These are phyloP conservation scores for Typha latifolia DNA, from an alignment of 176 grass and related monocot species.

Conservation along the genomic window DNA sequence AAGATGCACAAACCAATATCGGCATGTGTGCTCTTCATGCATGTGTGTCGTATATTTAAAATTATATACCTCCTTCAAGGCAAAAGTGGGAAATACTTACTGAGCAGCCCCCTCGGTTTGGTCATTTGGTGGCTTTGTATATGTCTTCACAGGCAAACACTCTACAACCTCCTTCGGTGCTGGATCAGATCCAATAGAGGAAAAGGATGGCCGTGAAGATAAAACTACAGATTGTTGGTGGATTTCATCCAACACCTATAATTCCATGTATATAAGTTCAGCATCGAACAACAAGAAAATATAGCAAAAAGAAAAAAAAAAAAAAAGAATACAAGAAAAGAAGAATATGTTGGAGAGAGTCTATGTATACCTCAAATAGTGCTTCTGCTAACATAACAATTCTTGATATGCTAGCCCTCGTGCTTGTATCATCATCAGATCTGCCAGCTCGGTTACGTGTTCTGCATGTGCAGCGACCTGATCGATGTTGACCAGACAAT, in stretches of 20 bases:
- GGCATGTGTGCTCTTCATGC: too few species aligned
- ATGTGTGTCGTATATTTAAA: background rate
- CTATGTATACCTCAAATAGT: slow-evolving; percentile 69
- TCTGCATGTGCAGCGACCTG: slow-evolving; percentile 72
- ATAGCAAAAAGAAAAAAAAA: background rate
- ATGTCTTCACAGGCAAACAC: slow-evolving; percentile 69
- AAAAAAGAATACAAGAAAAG: background rate
- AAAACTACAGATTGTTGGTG: slow-evolving; percentile 91
- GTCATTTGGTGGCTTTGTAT: slow-evolving; percentile 47
- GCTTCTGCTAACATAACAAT: slow-evolving; percentile 97
- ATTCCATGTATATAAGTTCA: too few species aligned
- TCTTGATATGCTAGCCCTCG: slow-evolving; percentile 88
- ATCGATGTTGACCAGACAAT: slow-evolving; percentile 81
- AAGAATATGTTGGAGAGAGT: background rate
- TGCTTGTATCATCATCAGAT: slow-evolving; percentile 73
- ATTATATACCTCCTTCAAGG: background rate
- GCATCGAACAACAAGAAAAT: too few species aligned
- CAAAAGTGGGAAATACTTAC: slow-evolving; percentile 36
- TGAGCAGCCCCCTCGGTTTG: slow-evolving; percentile 59
- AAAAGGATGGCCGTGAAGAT: slow-evolving; percentile 78
- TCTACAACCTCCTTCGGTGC: slow-evolving; percentile 89
- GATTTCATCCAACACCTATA: slow-evolving; percentile 97
- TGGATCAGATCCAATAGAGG: slow-evolving; percentile 84
- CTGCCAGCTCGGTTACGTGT: slow-evolving; percentile 42
- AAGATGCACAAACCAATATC: too few species aligned